Evolutionary conservation across 108 stramenopile genomes (phyloP), one percentile per base, ranked within the genome.

Genomic region (Stephanodiscus minutulus): DNA sequence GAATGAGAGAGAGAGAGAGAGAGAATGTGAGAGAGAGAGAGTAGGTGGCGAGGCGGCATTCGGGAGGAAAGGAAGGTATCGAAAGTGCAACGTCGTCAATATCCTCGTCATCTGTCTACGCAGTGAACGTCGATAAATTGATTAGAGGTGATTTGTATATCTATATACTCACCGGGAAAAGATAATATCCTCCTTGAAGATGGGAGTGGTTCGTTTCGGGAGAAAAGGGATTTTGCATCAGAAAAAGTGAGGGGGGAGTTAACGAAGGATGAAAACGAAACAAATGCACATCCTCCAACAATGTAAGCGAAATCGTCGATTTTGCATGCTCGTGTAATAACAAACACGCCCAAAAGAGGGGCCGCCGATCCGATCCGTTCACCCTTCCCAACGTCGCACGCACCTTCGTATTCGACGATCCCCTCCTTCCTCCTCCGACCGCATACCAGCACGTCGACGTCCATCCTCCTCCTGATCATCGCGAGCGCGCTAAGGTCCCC

Each of bases 351-450:
- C n/a, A n/a, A n/a, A n/a, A n/a, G n/a, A n/a, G n/a, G n/a, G n/a
- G n/a, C n/a, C n/a, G n/a, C n/a, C n/a, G n/a, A n/a, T n/a, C n/a
- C n/a, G n/a, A n/a, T n/a, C n/a, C n/a, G n/a, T n/a, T n/a, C 35
- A 36, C 35, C 35, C 35, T 7, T 1, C 39, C 39, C 39, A 9
- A 4, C 39, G 39, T n/a, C 39, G 72, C 86, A 96, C 31, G 64
- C 68, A 25, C 97, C 98, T 49, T 96, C 97, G 54, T 83, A 73
- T 55, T 97, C 87, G 7, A 77, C 79, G 8, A 98, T 94, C 58
- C 94, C 92, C 65, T 91, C 93, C 64, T 91, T 77, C 72, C 98
- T 96, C 48, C 94, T 97, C 78, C 95, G 91, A 6, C 99, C 99
- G n/a, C 94, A 82, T 18, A 99, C 77, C 12, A 99, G 65, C 35